Evolutionary conservation across 2,329 filamentous ascomycete genomes (phyloP), one percentile per base, ranked within the genome.

Genomic region (Exophiala xenobiotica): DNA sequence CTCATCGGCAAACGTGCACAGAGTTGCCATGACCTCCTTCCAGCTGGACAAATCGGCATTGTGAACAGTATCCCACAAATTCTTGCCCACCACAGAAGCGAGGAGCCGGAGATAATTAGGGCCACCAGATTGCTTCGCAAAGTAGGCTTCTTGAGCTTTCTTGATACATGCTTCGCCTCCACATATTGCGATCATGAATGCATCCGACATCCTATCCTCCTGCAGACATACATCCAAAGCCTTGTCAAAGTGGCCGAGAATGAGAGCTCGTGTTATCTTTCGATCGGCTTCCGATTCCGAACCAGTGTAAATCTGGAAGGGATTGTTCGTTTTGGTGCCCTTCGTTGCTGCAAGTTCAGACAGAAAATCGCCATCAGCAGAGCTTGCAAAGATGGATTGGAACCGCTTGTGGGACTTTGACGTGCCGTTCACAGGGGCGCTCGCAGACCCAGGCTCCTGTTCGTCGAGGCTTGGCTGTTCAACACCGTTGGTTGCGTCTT

Each of bases 111-210:
- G 77, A 65, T 99, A 99, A 71, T 92, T 97, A 1, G 95, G 92
- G 22, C 86, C 85, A 52, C 86, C 85, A 6, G 82, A 79, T 70
- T 91, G 90, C 64, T 87, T 86, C 51, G 89, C 86, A 58, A 99
- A 83, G 67, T 99, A 99, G 9, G 90, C 85, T 54, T 87, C 80
- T 70, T 97, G 93, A 4, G 92, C 92, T 74, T 95, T 96, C 64
- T 96, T 90, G 37, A 97, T 86, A 54, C 95, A 87, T 60, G 90
- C 87, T 67, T 95, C 90, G 42, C 92, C 93, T 52, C 93, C 91
- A 64, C 91, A 97, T 64, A 97, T 96, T 40, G 95, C 93, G 66
- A 99, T 92, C 76, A 99, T 90, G 72, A 99, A 96, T 31, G 93
- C 93, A 72, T 99, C 93, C 0, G 93, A 93, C 67, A 97, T 84